These are phyloP conservation scores for Trichomonas tenax DNA, from an alignment of 208 protist species.

Conservation along the genomic window DNA sequence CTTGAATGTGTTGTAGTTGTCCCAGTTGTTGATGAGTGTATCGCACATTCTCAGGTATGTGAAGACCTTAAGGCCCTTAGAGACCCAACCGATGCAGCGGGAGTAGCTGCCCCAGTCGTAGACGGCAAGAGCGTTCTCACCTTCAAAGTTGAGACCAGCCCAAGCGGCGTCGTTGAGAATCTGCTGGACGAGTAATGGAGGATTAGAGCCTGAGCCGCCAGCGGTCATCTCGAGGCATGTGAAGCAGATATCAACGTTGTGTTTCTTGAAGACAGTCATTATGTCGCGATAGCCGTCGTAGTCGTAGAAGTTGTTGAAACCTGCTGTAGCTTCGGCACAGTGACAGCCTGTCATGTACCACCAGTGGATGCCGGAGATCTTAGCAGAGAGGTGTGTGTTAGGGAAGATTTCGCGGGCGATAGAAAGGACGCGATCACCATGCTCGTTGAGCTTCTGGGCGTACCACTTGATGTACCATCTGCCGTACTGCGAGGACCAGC, in stretches of 20 bases:
- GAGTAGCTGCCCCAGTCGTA: not conserved
- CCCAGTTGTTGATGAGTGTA: not conserved
- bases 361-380: not conserved
- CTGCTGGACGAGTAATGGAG: not conserved
- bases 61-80: not conserved
- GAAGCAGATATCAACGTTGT: not conserved
- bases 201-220: not conserved
- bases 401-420: not conserved
- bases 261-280: not conserved
- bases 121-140: not conserved
- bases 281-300: not conserved
- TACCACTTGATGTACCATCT: not conserved
- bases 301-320: not conserved
- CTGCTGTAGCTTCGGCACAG: not conserved
- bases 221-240: not conserved
- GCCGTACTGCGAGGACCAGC: not conserved
- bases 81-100: not conserved
- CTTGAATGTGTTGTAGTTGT: not conserved
- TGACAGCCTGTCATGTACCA: not conserved
- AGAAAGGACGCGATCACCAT: not conserved
- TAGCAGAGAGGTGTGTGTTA: not conserved
- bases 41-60: not conserved
- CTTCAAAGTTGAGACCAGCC: not conserved
- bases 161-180: not conserved
- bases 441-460: not conserved